Conservation (phyloP, 139 green algal species). For the Pseudopediastrum boryanum region DNA sequence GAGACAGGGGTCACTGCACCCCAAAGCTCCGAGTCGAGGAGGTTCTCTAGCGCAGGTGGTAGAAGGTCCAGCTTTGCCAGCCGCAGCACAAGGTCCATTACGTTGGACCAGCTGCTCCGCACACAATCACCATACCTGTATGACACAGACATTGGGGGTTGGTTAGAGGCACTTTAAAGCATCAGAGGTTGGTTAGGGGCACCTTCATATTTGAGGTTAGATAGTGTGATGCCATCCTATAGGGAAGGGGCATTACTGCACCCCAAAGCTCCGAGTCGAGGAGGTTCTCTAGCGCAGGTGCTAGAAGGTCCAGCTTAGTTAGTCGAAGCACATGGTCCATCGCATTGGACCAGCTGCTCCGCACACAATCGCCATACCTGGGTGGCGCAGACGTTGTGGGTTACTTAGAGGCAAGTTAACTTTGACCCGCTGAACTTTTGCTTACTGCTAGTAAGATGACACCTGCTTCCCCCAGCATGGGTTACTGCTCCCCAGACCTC, state of each 20-base stretch:
- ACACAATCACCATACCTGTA: slow-evolving; percentile 85
- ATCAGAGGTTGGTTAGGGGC: no score
- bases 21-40: slow-evolving; percentile 36
- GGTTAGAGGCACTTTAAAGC: no score
- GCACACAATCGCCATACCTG: slow-evolving; percentile 85
- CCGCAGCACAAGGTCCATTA: slow-evolving; percentile 85
- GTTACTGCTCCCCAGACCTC: slow-evolving; percentile 23
- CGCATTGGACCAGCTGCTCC: slow-evolving; percentile 81
- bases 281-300: slow-evolving; percentile 43
- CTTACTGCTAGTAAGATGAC: slow-evolving; percentile 1
- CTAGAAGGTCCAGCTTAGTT: slow-evolving; percentile 76
- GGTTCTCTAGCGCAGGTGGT: slow-evolving; percentile 51
- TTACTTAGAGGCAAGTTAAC: no score
- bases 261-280: neutral
- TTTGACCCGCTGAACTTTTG: no score
- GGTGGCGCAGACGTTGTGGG: neutral
- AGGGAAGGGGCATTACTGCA: no score
- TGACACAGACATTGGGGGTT: neutral
- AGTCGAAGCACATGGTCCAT: slow-evolving; percentile 84
- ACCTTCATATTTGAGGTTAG: no score
- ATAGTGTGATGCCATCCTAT: no score
- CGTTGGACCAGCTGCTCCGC: slow-evolving; percentile 80
- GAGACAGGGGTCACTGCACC: slow-evolving; percentile 2
- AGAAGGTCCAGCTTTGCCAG: slow-evolving; percentile 84
- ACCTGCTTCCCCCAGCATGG: neutral